A percentile compares a stretch with the other conserved stretches of the same genome.
phyloP scores from a whole-genome alignment of 129 eudicot species.

The Gnaphalium uliginosum region DNA sequence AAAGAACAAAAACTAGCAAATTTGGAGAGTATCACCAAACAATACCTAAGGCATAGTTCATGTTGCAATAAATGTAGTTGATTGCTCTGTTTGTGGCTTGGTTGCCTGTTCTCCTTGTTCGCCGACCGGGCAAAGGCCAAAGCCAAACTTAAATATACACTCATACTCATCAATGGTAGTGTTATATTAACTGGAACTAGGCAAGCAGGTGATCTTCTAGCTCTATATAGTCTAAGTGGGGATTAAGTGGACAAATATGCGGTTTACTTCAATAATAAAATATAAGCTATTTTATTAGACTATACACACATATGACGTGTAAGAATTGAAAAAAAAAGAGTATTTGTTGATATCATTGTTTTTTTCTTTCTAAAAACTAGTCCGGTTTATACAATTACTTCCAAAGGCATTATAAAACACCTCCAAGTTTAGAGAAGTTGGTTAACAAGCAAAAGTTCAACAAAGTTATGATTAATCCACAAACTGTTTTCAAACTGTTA shows the following conservation, averaged over 20 bases:
- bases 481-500: constrained; percentile 2
- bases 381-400: not conserved
- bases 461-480: not conserved
- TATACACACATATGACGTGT: not conserved
- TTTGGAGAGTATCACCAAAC: no score
- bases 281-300: not conserved
- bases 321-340: no score
- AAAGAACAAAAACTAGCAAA: no score
- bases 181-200: not conserved
- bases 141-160: not conserved
- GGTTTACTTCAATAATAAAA: not conserved
- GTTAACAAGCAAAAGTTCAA: constrained; percentile 10
- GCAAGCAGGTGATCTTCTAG: not conserved
- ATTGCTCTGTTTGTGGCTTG: not conserved
- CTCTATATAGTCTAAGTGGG: not conserved
- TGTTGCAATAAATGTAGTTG: not conserved
- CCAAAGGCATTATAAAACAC: not conserved
- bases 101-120: not conserved
- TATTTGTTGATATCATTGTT: not conserved
- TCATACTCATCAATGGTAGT: not conserved
- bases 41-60: no score
- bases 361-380: not conserved
- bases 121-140: not conserved
- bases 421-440: constrained; percentile 3
- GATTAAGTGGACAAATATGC: not conserved